Evolutionary conservation across 1,284 basidiomycete species (phyloP).

Genomic region (Wallemia mellicola): DNA sequence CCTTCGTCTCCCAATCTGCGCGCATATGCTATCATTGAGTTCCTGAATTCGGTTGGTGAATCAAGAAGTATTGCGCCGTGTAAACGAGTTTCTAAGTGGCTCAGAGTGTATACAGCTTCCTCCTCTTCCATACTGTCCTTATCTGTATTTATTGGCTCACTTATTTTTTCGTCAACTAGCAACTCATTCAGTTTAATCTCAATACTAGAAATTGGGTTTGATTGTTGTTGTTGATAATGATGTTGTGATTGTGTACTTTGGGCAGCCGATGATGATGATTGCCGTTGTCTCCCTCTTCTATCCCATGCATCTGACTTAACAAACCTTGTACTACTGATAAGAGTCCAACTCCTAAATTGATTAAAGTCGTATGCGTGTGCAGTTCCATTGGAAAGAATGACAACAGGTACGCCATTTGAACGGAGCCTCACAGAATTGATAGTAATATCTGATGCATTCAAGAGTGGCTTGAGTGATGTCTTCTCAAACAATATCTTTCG

Average conservation of each 20-base stretch:
- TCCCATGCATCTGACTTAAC: slow-evolving; percentile 4
- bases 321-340: not conserved
- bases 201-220: not conserved
- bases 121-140: slow-evolving; percentile 31
- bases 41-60: slow-evolving; percentile 39
- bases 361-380: slow-evolving; percentile 41
- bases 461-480: not conserved
- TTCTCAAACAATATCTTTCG: slow-evolving; percentile 1
- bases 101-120: slow-evolving; percentile 42
- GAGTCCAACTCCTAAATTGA: slow-evolving; percentile 2
- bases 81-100: slow-evolving; percentile 51
- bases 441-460: slow-evolving; percentile 22
- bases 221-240: not conserved
- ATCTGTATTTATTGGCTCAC: slow-evolving; percentile 15
- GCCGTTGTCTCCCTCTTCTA: slow-evolving; percentile 3
- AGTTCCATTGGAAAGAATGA: slow-evolving; percentile 39
- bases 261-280: slow-evolving; percentile 9
- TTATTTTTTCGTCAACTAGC: slow-evolving; percentile 3
- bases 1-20: slow-evolving; percentile 58
- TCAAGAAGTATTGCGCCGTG: slow-evolving; percentile 42
- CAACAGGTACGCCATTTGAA: slow-evolving; percentile 41
- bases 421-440: slow-evolving; percentile 32
- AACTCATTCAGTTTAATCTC: not conserved
- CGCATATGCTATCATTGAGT: slow-evolving; percentile 40
- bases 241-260: slow-evolving; percentile 10